These are phyloP conservation scores for Cryptococcus hybrid DNA, from an alignment of 1,284 basidiomycete genomes.

Conservation along the genomic window DNA sequence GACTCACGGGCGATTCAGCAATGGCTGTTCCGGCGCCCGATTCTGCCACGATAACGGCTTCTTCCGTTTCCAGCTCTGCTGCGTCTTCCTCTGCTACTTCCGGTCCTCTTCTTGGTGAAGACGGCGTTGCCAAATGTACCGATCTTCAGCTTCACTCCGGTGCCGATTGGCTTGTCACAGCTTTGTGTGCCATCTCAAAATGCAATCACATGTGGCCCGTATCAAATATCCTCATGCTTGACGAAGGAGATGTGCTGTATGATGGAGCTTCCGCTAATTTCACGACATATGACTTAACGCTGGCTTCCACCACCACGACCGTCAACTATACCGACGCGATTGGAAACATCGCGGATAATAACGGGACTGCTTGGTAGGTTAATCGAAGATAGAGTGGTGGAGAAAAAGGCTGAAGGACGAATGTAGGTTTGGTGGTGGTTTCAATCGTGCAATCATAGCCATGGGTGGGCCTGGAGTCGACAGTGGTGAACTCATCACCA, in stretches of 20 bases:
- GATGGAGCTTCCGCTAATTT: not conserved
- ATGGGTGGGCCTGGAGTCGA: not conserved
- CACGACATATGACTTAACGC: not conserved
- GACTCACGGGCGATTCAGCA: too few relatives aligned
- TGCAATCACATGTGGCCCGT: not conserved
- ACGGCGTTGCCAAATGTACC: not conserved
- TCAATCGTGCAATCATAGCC: not conserved
- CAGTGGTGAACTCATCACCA: not conserved
- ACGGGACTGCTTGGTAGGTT: not conserved
- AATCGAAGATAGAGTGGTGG: not conserved
- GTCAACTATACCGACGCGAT: not conserved
- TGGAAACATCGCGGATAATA: not conserved
- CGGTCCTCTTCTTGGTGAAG: not conserved
- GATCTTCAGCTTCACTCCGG: not conserved
- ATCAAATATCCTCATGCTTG: not conserved
- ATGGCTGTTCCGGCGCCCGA: too few relatives aligned
- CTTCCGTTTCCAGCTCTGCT: not conserved
- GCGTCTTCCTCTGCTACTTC: not conserved
- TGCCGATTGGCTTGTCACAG: not conserved
- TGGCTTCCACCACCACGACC: too few relatives aligned
- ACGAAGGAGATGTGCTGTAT: not conserved
- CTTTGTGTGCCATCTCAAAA: not conserved
- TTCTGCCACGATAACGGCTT: not conserved
- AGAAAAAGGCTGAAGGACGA: not conserved
- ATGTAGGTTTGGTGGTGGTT: not conserved